Base-by-base conservation (phyloP, 2,329 filamentous ascomycete genomes). In the Reticulascus tulasneorum region DNA sequence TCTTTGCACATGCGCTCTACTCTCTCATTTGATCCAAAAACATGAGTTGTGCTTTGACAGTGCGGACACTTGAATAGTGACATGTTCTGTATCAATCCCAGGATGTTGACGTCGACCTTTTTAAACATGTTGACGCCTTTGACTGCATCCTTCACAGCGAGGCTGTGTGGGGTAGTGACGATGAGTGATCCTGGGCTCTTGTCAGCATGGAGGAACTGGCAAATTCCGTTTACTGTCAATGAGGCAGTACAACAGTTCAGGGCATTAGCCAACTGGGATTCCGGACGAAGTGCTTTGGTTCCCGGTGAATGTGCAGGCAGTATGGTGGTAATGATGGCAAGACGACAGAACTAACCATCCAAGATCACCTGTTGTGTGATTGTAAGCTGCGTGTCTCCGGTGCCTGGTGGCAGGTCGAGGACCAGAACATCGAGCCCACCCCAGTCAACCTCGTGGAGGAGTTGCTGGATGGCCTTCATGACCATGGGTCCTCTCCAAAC, bases 401-500 rank as follows among this genome's bases (percentile, higher is more conserved):
- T 98, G 4, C 93, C 93, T 0, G 93, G 93, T 0, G 93, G 93
- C 31, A 98, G 64, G 58, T 98, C 93, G 3, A 98, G 69, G 4
- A 98, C 84, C 1, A 98, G 71, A 3, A 97, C 66, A 56, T 98
- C 93, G 4, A 98, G 68, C 10, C 82, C 82, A 11, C 84, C 87
- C 93, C 93, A 98, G 35, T 93, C 85, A 1, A 98, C 93, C 49
- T 95, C 88, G 58, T 96, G 91, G 7, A 98, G 75, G 6, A 98
- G 79, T 56, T 98, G 93, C 49, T 96, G 90, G 46, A 98, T 74
- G 0, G 93, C 93, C 56, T 97, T 98, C 74, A 94, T 94, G 11
- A 97, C 86, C 90, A 98, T 96, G 3, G 95, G 75, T 0, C 93
- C 93, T 33, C 93, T 80, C 93, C 93, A 98, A 21, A 93, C 90